Evolutionary conservation across 164 flowering plant genomes (phyloP).

Genomic region (Berberis vulgaris): DNA sequence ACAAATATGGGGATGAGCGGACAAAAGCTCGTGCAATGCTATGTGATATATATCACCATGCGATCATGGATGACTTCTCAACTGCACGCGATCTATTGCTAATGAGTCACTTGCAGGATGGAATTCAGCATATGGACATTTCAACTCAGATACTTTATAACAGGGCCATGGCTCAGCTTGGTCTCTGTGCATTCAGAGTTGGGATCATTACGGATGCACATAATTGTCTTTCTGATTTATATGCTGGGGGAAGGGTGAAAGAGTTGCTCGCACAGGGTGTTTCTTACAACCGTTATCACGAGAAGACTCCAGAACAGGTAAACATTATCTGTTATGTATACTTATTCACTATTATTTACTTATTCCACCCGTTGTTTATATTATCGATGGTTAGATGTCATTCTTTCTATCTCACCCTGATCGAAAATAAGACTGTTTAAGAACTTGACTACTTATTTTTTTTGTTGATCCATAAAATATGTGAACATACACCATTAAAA

Average conservation of each 20-base stretch:
- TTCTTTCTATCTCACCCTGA: too few species aligned
- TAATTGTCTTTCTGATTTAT: conserved; percentile 80
- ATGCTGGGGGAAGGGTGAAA: conserved; percentile 90
- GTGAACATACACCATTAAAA: too few species aligned
- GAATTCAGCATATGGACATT: conserved; percentile 76
- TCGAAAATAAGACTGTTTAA: too few species aligned
- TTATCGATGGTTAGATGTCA: too few species aligned
- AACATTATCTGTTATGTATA: neutral
- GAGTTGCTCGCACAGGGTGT: conserved; percentile 96
- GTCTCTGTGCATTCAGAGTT: conserved; percentile 77
- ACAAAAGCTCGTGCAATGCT: conserved; percentile 97
- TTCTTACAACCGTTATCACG: conserved; percentile 88
- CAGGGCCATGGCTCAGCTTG: conserved; percentile 96
- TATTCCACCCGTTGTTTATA: too few species aligned
- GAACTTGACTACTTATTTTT: too few species aligned
- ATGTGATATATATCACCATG: conserved; percentile 96
- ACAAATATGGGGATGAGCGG: conserved; percentile 87
- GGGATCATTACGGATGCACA: conserved; percentile 69
- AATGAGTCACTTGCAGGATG: conserved; percentile 97
- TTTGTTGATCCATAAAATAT: too few species aligned
- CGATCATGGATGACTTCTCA: conserved; percentile 69
- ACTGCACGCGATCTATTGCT: conserved; percentile 73
- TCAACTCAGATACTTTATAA: conserved; percentile 85
- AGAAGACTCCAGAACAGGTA: conserved; percentile 98
- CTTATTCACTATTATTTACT: too few species aligned